Evolutionary conservation across 257 asterid species (phyloP).

Genomic region (Mitragyna speciosa): DNA sequence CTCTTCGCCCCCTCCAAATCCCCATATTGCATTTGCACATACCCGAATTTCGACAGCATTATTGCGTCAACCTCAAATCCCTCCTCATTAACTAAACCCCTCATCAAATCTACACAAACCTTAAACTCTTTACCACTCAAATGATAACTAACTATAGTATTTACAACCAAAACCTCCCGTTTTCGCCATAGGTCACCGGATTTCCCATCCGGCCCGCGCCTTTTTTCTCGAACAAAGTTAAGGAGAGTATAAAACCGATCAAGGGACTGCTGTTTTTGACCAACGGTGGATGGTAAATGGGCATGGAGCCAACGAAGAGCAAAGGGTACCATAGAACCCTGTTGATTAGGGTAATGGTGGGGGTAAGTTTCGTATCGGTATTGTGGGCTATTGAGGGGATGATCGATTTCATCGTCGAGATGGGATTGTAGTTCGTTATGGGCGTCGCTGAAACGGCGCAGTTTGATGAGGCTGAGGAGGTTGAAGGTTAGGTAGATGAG

Average conservation of each 20-base stretch:
- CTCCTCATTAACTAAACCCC: slow-evolving; percentile 39
- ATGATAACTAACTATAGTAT: slow-evolving; percentile 75
- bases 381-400: slow-evolving; percentile 48
- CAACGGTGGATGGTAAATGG: slow-evolving; percentile 68
- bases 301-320: slow-evolving; percentile 92
- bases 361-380: slow-evolving; percentile 63
- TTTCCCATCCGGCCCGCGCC: slow-evolving; percentile 13
- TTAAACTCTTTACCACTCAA: slow-evolving; percentile 79
- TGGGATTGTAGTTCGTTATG: slow-evolving; percentile 63
- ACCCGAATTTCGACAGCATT: slow-evolving; percentile 69
- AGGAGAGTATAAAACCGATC: slow-evolving; percentile 78
- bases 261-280: slow-evolving; percentile 65
- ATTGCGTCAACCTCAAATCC: slow-evolving; percentile 46
- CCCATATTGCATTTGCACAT: slow-evolving; percentile 92
- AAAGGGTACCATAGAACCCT: slow-evolving; percentile 86
- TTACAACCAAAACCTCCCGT: slow-evolving; percentile 60
- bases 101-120: slow-evolving; percentile 63
- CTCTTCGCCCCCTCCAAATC: slow-evolving; percentile 78
- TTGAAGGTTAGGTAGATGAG: slow-evolving; percentile 82
- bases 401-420: slow-evolving; percentile 29
- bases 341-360: slow-evolving; percentile 63
- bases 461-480: slow-evolving; percentile 76
- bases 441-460: slow-evolving; percentile 87
- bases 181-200: slow-evolving; percentile 51
- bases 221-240: slow-evolving; percentile 52